Evolutionary conservation across 2,329 filamentous ascomycete species (phyloP).

Genomic region (Penicillium sp.): DNA sequence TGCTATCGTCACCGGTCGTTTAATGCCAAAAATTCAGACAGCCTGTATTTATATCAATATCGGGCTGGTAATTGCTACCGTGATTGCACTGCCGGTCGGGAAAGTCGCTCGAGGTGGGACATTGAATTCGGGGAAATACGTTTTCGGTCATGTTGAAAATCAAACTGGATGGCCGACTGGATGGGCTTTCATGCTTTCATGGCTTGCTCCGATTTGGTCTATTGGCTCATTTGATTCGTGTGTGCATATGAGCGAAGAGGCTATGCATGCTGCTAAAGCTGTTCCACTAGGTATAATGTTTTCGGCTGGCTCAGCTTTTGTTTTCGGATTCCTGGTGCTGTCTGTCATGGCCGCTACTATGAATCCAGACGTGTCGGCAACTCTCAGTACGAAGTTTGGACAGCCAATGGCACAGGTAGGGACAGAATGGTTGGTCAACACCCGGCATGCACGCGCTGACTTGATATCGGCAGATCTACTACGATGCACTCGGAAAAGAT

Average conservation of each 20-base stretch:
- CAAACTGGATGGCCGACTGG: conserved; percentile 61
- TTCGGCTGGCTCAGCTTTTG: conserved; percentile 48
- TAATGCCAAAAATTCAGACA: conserved; percentile 64
- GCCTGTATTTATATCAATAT: conserved; percentile 61
- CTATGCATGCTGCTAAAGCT: conserved; percentile 61
- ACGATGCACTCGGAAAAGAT: conserved; percentile 61
- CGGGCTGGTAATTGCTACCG: conserved; percentile 58
- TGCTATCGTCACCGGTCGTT: conserved; percentile 56
- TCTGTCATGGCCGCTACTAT: conserved; percentile 64
- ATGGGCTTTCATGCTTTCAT: conserved; percentile 63
- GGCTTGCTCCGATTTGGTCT: conserved; percentile 66
- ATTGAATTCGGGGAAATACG: conserved; percentile 50
- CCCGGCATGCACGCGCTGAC: background rate
- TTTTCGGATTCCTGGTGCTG: conserved; percentile 60
- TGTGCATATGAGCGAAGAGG: conserved; percentile 65
- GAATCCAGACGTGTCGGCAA: conserved; percentile 53
- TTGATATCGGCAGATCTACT: conserved; percentile 55
- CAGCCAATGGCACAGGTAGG: conserved; percentile 60
- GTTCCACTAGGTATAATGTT: conserved; percentile 44
- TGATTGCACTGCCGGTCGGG: conserved; percentile 61
- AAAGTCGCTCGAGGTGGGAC: conserved; percentile 36
- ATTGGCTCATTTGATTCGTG: conserved; percentile 59
- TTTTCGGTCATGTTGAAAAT: conserved; percentile 61
- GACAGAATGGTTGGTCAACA: background rate
- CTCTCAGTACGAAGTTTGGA: conserved; percentile 55